Percentiles rank a stretch among this genome's conserved stretches.
These are phyloP conservation scores for Lycium ferocissimum DNA, from an alignment of 257 asterid genomes.

Conservation along the genomic window DNA sequence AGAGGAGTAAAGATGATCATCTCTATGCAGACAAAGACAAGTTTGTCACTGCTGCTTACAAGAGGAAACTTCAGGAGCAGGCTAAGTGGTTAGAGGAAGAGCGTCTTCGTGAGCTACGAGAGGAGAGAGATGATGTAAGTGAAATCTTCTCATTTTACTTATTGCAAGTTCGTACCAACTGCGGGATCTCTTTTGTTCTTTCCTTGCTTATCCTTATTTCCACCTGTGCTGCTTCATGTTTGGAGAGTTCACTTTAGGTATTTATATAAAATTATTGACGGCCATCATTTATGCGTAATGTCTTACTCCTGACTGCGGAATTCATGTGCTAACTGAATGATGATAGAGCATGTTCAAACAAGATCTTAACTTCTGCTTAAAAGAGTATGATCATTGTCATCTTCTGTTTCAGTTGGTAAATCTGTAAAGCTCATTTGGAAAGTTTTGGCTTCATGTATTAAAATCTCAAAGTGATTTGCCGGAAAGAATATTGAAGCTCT, in stretches of 20 bases:
- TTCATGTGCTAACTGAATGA: not conserved
- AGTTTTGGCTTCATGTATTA: not conserved
- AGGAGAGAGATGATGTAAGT: constrained; percentile 82
- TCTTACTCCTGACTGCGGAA: not conserved
- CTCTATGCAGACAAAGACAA: constrained; percentile 83
- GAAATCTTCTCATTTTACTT: constrained; percentile 19
- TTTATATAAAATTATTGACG: not conserved
- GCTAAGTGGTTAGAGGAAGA: constrained; percentile 91
- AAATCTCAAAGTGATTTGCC: not conserved
- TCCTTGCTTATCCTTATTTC: constrained; percentile 14
- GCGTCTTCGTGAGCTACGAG: constrained; percentile 80
- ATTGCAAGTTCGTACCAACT: not conserved
- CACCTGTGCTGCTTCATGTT: not conserved
- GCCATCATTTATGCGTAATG: not conserved
- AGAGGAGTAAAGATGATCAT: constrained; percentile 83
- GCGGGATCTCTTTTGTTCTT: constrained; percentile 4
- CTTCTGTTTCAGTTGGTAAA: not conserved
- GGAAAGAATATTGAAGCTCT: not conserved
- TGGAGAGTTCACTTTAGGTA: not conserved
- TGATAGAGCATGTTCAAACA: not conserved
- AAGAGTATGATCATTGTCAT: not conserved
- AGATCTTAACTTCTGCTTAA: not conserved
- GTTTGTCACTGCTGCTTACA: constrained; percentile 84
- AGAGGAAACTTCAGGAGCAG: constrained; percentile 91
- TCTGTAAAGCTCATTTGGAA: not conserved